phyloP scores from a whole-genome alignment of 2,329 filamentous ascomycete genomes.

The Cladosporium phlei region DNA sequence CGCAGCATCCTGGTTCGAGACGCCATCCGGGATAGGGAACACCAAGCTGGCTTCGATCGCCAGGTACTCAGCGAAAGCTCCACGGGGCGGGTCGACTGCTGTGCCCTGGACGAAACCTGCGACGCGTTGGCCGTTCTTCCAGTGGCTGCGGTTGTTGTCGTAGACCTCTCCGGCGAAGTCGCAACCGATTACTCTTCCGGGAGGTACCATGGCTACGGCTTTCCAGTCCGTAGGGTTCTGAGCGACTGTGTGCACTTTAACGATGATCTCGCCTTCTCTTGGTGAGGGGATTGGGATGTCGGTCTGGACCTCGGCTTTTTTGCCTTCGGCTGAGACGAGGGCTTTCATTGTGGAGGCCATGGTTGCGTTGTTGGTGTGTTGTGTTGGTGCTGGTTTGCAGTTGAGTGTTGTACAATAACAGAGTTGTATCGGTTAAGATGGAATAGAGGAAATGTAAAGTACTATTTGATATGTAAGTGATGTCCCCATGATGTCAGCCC shows the following conservation, averaged over 20 bases:
- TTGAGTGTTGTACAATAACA: no score
- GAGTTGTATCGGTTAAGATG: no score
- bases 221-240: slow-evolving; percentile 28
- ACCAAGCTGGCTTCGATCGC: slow-evolving; percentile 26
- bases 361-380: not conserved
- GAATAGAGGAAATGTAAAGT: no score
- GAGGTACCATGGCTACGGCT: slow-evolving; percentile 7
- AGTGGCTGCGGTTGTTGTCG: slow-evolving; percentile 16
- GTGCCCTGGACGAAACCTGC: slow-evolving; percentile 12
- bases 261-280: slow-evolving; percentile 22
- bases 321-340: slow-evolving; percentile 9
- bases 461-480: no score
- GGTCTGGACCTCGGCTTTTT: slow-evolving; percentile 15
- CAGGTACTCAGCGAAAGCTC: slow-evolving; percentile 29
- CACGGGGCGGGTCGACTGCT: slow-evolving; percentile 10
- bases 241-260: slow-evolving; percentile 26
- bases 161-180: slow-evolving; percentile 30
- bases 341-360: slow-evolving; percentile 13
- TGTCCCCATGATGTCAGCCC: no score
- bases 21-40: slow-evolving; percentile 32
- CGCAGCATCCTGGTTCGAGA: slow-evolving; percentile 32
- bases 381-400: not conserved
- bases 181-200: slow-evolving; percentile 22
- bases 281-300: slow-evolving; percentile 23
- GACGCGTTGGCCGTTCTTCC: slow-evolving; percentile 9